Evolutionary conservation across 2,329 filamentous ascomycete species (phyloP), one percentile per base, ranked within the genome.

Genomic region (Xenoacremonium recifei): DNA sequence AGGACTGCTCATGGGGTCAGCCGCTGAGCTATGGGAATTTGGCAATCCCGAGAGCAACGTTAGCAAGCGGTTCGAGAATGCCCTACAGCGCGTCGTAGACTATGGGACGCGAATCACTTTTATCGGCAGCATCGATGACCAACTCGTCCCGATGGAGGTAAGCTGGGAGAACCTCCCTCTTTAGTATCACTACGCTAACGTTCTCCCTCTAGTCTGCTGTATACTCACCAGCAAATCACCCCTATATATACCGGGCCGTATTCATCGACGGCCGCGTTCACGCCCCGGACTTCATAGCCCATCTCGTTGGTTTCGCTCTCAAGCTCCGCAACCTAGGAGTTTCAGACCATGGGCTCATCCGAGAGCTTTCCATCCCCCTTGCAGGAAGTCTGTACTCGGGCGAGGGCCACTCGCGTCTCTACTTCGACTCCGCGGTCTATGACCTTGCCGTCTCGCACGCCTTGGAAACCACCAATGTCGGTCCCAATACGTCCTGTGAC

Each of bases 1-100:
- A 0, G 83, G 89, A 44, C 85, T 96, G 35, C 80, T 97, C 34
- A 93, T 90, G 64, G 90, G 89, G 6, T 89, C 89, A 1, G 91
- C 91, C n/a, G 85, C 87, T 3, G 93, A 99, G 64, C 75, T 99
- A 0, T 99, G 96, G 72, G 90, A 97, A 39, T 97, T 99, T 68
- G 85, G 85, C 13, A 82, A 91, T 49, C 82, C 87, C 0, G 79
- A 86, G 42, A 96, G 89, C 60, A 77, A 82, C 39, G 87, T 96
- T 11, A 92, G 89, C 1, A 84, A 85, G 57, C 81, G 87, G 52
- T 95, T 96, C 53, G 82, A 89, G 54, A 73, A 82, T 20, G 82
- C 90, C 0, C 69, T 97, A 3, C 82, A 86, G 57, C 79, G 79
- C 9, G 85, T 86, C 2, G 71, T 99, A 6, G 77, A 84, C 13